phyloP scores from a whole-genome alignment of 1,284 basidiomycete genomes.

The Ganoderma lucidum region DNA sequence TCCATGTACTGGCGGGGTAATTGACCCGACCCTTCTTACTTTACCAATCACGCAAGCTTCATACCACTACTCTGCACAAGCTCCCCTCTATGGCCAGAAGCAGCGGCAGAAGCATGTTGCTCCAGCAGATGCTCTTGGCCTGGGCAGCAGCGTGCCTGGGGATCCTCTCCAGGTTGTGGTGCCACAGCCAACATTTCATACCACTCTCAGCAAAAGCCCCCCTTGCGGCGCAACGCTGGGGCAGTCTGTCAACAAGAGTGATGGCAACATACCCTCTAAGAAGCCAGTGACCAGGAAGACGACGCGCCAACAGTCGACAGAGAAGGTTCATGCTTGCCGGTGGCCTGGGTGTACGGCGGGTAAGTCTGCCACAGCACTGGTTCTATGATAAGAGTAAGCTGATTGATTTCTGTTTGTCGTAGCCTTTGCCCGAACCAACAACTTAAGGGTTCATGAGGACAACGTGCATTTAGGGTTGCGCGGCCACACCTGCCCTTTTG shows the following conservation, averaged over 20 bases:
- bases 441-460: constrained; percentile 10
- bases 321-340: constrained; percentile 8
- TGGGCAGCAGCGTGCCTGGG: constrained; percentile 13
- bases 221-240: too few relatives aligned
- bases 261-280: neutral
- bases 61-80: neutral
- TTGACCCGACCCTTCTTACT: constrained; percentile 2
- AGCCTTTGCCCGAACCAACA: constrained; percentile 14
- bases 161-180: too few relatives aligned
- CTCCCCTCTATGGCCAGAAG: constrained; percentile 8
- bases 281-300: neutral
- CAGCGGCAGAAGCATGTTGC: constrained; percentile 20
- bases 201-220: too few relatives aligned
- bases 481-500: neutral
- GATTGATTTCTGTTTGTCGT: neutral
- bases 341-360: constrained; percentile 4
- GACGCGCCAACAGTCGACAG: constrained; percentile 4
- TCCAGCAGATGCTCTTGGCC: constrained; percentile 19
- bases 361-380: constrained; percentile 1
- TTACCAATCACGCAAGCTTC: neutral
- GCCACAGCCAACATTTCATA: too few relatives aligned
- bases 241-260: neutral
- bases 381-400: neutral
- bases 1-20: neutral
- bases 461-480: constrained; percentile 12